phyloP scores from a whole-genome alignment of 129 eudicot species.

The Heracleum sosnowskyi region DNA sequence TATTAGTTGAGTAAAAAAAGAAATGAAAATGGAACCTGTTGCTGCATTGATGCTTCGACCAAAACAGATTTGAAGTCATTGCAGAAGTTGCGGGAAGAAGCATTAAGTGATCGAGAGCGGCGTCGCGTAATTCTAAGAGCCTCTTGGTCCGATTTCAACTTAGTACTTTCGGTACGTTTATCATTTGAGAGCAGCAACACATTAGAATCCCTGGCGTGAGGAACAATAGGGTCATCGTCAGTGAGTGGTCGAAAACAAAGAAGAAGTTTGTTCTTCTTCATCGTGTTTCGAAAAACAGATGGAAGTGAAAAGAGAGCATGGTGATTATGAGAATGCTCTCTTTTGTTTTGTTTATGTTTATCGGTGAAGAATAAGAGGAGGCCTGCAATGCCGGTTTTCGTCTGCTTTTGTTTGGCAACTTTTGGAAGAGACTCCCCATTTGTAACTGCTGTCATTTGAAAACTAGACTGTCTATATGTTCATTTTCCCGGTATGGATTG shows the following conservation, averaged over 20 bases:
- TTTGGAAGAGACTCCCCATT: neutral
- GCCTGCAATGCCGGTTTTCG: slow-evolving; percentile 18
- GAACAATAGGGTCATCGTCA: neutral
- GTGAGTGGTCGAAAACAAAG: slow-evolving; percentile 33
- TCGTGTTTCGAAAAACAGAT: neutral
- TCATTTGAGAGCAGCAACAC: neutral
- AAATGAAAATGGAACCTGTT: slow-evolving; percentile 5
- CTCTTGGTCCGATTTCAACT: slow-evolving; percentile 15
- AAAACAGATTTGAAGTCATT: slow-evolving; percentile 4
- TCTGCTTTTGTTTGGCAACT: slow-evolving; percentile 8
- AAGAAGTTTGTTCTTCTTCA: slow-evolving; percentile 26
- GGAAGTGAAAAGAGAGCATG: neutral
- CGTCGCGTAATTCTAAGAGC: slow-evolving; percentile 12
- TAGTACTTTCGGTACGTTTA: neutral
- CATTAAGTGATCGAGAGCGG: neutral
- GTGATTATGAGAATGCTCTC: neutral
- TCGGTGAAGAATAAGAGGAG: neutral
- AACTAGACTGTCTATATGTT: neutral
- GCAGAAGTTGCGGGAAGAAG: slow-evolving; percentile 4
- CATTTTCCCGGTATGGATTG: neutral
- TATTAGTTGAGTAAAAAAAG: neutral
- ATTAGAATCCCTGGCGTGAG: neutral
- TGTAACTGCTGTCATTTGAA: neutral
- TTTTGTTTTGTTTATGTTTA: neutral
- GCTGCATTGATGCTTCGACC: slow-evolving; percentile 7